Base-by-base conservation (phyloP, 495 filamentous ascomycete species). In the Tuber brumale region DNA sequence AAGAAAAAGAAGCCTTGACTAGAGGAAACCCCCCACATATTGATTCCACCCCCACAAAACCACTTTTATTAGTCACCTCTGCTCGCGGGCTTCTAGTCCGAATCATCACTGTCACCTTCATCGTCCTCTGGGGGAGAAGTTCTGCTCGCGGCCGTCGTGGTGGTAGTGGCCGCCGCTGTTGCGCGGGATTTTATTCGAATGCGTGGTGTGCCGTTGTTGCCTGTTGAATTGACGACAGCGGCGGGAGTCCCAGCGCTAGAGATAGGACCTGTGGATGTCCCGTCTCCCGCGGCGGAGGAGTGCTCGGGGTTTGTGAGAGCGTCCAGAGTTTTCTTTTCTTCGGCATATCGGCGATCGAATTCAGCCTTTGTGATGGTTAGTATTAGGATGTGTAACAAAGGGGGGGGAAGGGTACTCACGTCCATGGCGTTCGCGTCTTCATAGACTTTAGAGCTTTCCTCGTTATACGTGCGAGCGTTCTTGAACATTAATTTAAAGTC, bases 401-500 rank as follows among this genome's bases (percentile, higher is more conserved):
- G 23, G 41, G 45, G 44, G 18, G 39, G 4, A 21, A 31, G 4
- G 18, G 18, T 23, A 75, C 81, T 61, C 69, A 97, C 95, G 88
- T 97, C 94, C 84, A 99, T 97, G 69, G 90, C 85, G 83, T 94
- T 94, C 69, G 94, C 95, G 87, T 99, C 96, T 81, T 92, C 89
- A 86, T 93, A 97, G 70, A 99, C 87, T 75, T 93, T 84, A 85
- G 94, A 97, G 61, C 90, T 91, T 82, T 97, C 95, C 84, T 99
- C 95, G 84, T 99, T 99, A 85, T 95, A 99, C 9, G 91, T 94
- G 81, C 93, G 87, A 76, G 95, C 97, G 85, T 99, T 99, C 80
- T 88, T 89, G 83, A 94, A 95, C 81, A 99, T 88, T 74, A 92
- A 85, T 70, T 90, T 88, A 75, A 99, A 89, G 82, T 99, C 95